phyloP scores from a whole-genome alignment of 1,139 yeast species.

The Taphrina wiesneri region DNA sequence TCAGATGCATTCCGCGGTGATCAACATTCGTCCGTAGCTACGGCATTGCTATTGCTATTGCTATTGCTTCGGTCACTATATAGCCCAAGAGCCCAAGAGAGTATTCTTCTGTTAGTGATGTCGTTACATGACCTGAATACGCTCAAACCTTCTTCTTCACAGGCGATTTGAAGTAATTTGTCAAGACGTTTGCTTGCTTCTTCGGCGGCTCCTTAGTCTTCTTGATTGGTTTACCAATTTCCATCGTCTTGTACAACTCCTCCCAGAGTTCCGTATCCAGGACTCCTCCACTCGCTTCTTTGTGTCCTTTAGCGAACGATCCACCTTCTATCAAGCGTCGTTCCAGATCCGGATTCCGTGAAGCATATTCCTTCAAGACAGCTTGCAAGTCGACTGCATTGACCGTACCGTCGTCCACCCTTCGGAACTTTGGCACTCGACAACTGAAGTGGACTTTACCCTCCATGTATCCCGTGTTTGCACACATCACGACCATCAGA shows the following conservation, averaged over 20 bases:
- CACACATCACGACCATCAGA: slow-evolving; percentile 21
- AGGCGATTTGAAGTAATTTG: slow-evolving; percentile 22
- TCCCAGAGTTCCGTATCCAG: slow-evolving; percentile 20
- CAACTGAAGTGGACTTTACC: slow-evolving; percentile 30
- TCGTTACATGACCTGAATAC: not conserved
- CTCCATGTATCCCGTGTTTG: slow-evolving; percentile 31
- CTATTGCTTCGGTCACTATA: not conserved
- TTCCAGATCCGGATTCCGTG: slow-evolving; percentile 15
- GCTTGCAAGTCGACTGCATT: slow-evolving; percentile 25
- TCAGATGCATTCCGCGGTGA: not conserved
- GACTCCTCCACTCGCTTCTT: slow-evolving; percentile 31
- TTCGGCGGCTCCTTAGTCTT: slow-evolving; percentile 12
- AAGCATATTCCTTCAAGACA: slow-evolving; percentile 28
- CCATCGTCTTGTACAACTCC: slow-evolving; percentile 22
- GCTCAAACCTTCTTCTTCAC: slow-evolving; percentile 19
- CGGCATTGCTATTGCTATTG: not conserved
- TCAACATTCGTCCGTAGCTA: not conserved
- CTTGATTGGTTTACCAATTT: slow-evolving; percentile 25
- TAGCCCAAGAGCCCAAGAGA: too few relatives aligned
- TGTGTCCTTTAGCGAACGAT: slow-evolving; percentile 28
- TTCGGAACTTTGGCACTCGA: slow-evolving; percentile 16
- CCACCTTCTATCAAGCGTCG: slow-evolving; percentile 9
- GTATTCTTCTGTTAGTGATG: not conserved
- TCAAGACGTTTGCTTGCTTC: slow-evolving; percentile 22
- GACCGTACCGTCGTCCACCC: slow-evolving; percentile 27